phyloP scores from a whole-genome alignment of 306 rosid genomes.

The Luffa aegyptiaca region DNA sequence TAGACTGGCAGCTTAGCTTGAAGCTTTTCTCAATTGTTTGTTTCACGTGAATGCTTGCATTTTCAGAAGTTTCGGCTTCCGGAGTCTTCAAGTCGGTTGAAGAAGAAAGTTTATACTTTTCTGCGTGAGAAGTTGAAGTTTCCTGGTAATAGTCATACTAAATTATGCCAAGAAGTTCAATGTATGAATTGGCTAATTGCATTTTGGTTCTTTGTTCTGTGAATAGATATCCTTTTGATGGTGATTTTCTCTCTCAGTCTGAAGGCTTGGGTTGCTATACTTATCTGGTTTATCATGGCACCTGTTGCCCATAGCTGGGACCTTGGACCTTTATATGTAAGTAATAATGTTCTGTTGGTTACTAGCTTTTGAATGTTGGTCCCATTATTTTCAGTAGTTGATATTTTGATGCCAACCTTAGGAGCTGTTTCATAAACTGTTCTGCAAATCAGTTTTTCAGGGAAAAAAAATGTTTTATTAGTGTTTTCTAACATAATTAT shows the following conservation, averaged over 20 bases:
- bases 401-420: background rate
- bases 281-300: slow-evolving; percentile 83
- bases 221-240: slow-evolving; percentile 84
- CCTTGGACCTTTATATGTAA: slow-evolving; percentile 85
- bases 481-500: background rate
- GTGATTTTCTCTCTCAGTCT: slow-evolving; percentile 71
- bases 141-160: slow-evolving; percentile 46
- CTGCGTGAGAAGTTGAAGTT: slow-evolving; percentile 80
- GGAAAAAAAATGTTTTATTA: background rate
- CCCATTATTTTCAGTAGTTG: slow-evolving; percentile 10
- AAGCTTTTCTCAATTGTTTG: background rate
- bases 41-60: slow-evolving; percentile 17
- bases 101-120: slow-evolving; percentile 60
- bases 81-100: slow-evolving; percentile 68
- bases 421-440: background rate
- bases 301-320: slow-evolving; percentile 81
- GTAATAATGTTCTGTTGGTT: slow-evolving; percentile 16
- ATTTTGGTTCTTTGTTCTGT: slow-evolving; percentile 16
- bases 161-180: slow-evolving; percentile 4
- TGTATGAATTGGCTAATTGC: slow-evolving; percentile 22
- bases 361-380: background rate
- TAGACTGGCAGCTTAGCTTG: background rate
- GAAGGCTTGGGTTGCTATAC: slow-evolving; percentile 61
- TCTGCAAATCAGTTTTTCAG: background rate
- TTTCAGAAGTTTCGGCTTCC: slow-evolving; percentile 87